A percentile compares a stretch with the other conserved stretches of the same genome.
Evolutionary conservation across 768 basidiomycete genomes (phyloP).

Genomic region (Candolleomyces eurysporus): DNA sequence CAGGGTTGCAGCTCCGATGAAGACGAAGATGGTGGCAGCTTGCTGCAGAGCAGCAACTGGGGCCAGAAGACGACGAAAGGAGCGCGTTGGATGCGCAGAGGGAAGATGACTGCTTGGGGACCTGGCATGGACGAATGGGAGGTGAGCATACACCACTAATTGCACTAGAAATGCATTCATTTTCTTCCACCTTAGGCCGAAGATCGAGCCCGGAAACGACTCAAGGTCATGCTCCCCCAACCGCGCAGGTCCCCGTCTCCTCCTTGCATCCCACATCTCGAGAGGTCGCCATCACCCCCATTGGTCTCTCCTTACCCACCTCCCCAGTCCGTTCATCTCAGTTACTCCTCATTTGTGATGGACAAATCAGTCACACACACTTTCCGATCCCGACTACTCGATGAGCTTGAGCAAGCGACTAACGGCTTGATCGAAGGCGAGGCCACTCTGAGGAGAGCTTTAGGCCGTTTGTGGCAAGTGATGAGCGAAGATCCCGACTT

Average conservation of each 20-base stretch:
- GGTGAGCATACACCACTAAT: conserved; percentile 39
- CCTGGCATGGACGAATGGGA: conserved; percentile 86
- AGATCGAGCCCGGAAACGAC: conserved; percentile 78
- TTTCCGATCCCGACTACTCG: conserved; percentile 74
- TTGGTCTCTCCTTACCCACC: conserved; percentile 72
- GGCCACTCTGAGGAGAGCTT: conserved; percentile 63
- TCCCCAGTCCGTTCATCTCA: conserved; percentile 65
- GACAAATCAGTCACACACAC: conserved; percentile 83
- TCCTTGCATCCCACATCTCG: conserved; percentile 70
- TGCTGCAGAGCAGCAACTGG: conserved; percentile 69
- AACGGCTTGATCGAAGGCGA: conserved; percentile 86
- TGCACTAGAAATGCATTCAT: conserved; percentile 5
- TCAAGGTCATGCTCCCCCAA: conserved; percentile 64
- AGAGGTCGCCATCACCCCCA: conserved; percentile 74
- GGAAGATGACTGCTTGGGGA: conserved; percentile 83
- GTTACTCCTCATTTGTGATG: conserved; percentile 82
- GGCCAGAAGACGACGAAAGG: conserved; percentile 73
- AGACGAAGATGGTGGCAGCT: conserved; percentile 32
- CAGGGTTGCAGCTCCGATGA: conserved; percentile 69
- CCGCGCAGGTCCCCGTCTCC: conserved; percentile 69
- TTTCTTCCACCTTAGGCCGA: conserved; percentile 53
- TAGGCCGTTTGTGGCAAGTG: conserved; percentile 81
- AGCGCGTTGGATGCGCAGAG: conserved; percentile 79
- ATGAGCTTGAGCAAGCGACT: conserved; percentile 79
- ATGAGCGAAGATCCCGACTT: conserved; percentile 68